Percentiles rank a stretch among this genome's conserved stretches.
Evolutionary conservation across 2,329 filamentous ascomycete species (phyloP).

Genomic region (Botryosphaeria agaves): DNA sequence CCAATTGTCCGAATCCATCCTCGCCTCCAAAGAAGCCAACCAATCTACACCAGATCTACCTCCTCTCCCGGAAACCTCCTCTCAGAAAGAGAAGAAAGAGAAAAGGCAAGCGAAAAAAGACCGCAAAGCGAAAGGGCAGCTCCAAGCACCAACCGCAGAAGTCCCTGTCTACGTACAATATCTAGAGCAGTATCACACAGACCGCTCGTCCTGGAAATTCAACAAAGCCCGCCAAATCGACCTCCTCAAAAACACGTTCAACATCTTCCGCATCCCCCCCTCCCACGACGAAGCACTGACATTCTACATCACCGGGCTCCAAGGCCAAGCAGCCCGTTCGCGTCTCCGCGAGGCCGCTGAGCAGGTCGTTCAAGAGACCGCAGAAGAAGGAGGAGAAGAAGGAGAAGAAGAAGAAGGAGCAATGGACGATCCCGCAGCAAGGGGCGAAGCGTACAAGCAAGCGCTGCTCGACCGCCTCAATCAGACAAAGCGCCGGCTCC

Average conservation of each 20-base stretch:
- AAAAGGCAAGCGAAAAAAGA: background rate
- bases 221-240: conserved; percentile 85
- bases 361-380: conserved; percentile 40
- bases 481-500: conserved; percentile 12
- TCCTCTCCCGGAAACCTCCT: conserved; percentile 2
- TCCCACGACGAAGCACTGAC: conserved; percentile 52
- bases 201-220: conserved; percentile 72
- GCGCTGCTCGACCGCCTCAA: conserved; percentile 17
- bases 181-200: conserved; percentile 55
- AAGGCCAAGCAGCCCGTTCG: conserved; percentile 51
- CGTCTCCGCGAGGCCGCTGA: conserved; percentile 50
- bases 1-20: background rate
- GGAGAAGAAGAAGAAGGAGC: conserved; percentile 25
- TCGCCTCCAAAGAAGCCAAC: conserved; percentile 5
- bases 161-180: conserved; percentile 53
- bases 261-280: conserved; percentile 51
- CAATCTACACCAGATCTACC: too few relatives aligned
- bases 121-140: conserved; percentile 12
- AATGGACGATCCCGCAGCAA: conserved; percentile 17
- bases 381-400: conserved; percentile 33
- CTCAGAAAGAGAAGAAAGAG: conserved; percentile 3
- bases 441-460: conserved; percentile 17
- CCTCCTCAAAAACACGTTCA: conserved; percentile 68
- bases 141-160: conserved; percentile 9
- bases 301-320: conserved; percentile 62